A percentile compares a stretch with the other conserved stretches of the same genome.
Evolutionary conservation across 2,329 filamentous ascomycete genomes (phyloP).

Genomic region (Claviceps humidiphila): DNA sequence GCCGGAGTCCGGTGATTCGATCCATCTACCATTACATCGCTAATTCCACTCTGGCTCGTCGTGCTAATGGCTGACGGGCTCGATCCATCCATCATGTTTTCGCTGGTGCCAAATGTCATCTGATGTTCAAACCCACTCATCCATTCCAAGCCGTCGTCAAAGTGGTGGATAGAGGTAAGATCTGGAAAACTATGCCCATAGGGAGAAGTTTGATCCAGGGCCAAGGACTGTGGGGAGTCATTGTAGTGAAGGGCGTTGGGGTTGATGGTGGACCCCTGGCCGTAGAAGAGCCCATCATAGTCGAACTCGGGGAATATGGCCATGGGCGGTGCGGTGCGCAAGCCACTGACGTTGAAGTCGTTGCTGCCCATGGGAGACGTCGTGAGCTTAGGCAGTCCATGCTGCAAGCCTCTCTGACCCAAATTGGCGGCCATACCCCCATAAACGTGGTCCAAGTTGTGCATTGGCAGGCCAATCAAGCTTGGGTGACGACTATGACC

Average conservation of each 20-base stretch:
- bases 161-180: slow-evolving; percentile 41
- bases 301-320: slow-evolving; percentile 46
- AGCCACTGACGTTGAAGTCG: slow-evolving; percentile 46
- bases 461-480: slow-evolving; percentile 51
- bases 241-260: slow-evolving; percentile 71
- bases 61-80: slow-evolving; percentile 95
- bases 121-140: slow-evolving; percentile 65
- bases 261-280: slow-evolving; percentile 52
- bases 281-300: slow-evolving; percentile 48
- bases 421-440: slow-evolving; percentile 58
- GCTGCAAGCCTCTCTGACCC: slow-evolving; percentile 51
- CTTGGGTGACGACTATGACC: slow-evolving; percentile 62
- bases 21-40: slow-evolving; percentile 83
- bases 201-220: slow-evolving; percentile 47
- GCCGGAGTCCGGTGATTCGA: slow-evolving; percentile 48
- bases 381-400: slow-evolving; percentile 70
- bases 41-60: slow-evolving; percentile 80
- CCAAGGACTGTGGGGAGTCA: slow-evolving; percentile 57
- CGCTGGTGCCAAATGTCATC: slow-evolving; percentile 57
- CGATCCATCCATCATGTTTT: slow-evolving; percentile 79
- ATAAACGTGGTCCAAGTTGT: slow-evolving; percentile 49
- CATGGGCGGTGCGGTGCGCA: slow-evolving; percentile 65
- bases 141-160: slow-evolving; percentile 78
- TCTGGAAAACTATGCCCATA: slow-evolving; percentile 45
- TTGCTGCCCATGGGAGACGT: slow-evolving; percentile 55